Evolutionary conservation across 108 stramenopile species (phyloP).

Genomic region (Skeletonema potamos): DNA sequence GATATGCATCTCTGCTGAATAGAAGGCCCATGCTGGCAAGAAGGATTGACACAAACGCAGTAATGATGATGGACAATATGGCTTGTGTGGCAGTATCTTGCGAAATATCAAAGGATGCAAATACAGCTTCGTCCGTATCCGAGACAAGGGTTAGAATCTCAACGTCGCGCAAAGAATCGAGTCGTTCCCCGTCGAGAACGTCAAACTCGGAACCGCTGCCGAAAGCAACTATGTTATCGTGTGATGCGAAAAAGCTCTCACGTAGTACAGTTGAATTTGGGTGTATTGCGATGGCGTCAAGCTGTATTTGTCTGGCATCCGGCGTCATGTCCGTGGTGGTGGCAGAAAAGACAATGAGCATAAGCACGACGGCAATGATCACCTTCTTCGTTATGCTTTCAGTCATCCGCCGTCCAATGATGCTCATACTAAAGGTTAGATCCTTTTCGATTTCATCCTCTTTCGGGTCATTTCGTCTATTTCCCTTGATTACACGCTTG

Average conservation of each 20-base stretch:
- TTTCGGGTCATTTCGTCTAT: not conserved
- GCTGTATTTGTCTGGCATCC: slow-evolving; percentile 49
- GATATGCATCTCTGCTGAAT: slow-evolving; percentile 64
- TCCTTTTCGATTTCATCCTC: slow-evolving; percentile 40
- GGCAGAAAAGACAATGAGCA: slow-evolving; percentile 42
- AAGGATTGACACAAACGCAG: slow-evolving; percentile 50
- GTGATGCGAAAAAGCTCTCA: slow-evolving; percentile 31
- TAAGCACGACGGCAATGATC: slow-evolving; percentile 32
- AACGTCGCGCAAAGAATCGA: slow-evolving; percentile 27
- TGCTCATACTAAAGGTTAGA: slow-evolving; percentile 47
- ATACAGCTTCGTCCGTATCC: slow-evolving; percentile 6
- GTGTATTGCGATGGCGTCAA: slow-evolving; percentile 35
- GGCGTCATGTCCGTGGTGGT: slow-evolving; percentile 31
- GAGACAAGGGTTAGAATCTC: slow-evolving; percentile 38
- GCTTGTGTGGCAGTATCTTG: slow-evolving; percentile 39
- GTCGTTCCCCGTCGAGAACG: slow-evolving; percentile 28
- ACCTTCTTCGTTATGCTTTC: slow-evolving; percentile 53
- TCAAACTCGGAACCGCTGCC: slow-evolving; percentile 21
- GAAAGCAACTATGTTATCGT: slow-evolving; percentile 50
- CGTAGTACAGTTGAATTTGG: slow-evolving; percentile 20
- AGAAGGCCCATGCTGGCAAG: slow-evolving; percentile 52
- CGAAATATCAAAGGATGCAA: slow-evolving; percentile 43
- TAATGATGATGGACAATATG: slow-evolving; percentile 35
- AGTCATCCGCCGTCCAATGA: slow-evolving; percentile 55
- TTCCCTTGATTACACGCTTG: slow-evolving; percentile 11